Conservation (phyloP, 2,329 filamentous ascomycete genomes). For the Ophiocordyceps australis region DNA sequence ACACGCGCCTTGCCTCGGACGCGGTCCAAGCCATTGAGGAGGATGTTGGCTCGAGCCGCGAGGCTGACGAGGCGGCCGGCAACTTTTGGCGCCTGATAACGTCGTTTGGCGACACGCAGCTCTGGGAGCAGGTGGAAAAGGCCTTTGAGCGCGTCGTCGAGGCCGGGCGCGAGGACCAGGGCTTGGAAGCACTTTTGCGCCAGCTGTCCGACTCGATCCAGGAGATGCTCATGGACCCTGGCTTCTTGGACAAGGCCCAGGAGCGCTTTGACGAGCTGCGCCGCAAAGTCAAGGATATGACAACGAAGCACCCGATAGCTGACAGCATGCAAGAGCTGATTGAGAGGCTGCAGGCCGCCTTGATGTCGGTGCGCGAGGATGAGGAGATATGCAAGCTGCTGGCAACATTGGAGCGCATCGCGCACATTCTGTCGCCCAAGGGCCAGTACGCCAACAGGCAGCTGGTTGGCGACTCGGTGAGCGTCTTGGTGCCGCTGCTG, state of each 20-base stretch:
- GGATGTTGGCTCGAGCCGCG: constrained; percentile 55
- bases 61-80: constrained; percentile 54
- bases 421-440: constrained; percentile 48
- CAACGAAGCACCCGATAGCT: constrained; percentile 47
- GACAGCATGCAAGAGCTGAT: constrained; percentile 59
- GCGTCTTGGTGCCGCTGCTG: constrained; percentile 64
- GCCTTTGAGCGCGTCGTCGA: constrained; percentile 53
- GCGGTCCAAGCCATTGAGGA: constrained; percentile 47
- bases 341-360: constrained; percentile 46
- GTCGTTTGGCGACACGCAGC: constrained; percentile 55
- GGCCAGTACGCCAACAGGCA: constrained; percentile 49
- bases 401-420: constrained; percentile 47
- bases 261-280: constrained; percentile 31
- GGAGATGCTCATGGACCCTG: constrained; percentile 67
- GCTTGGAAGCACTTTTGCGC: constrained; percentile 62
- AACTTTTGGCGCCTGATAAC: constrained; percentile 70
- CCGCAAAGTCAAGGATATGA: constrained; percentile 40
- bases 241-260: constrained; percentile 64
- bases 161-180: constrained; percentile 58
- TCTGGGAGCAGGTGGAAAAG: constrained; percentile 60
- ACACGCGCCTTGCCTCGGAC: constrained; percentile 55
- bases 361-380: constrained; percentile 53
- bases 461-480: constrained; percentile 55
- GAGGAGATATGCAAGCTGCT: constrained; percentile 52
- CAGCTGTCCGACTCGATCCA: constrained; percentile 60